These are phyloP conservation scores for Auricularia heimuer DNA, from an alignment of 768 basidiomycete species.

Conservation along the genomic window DNA sequence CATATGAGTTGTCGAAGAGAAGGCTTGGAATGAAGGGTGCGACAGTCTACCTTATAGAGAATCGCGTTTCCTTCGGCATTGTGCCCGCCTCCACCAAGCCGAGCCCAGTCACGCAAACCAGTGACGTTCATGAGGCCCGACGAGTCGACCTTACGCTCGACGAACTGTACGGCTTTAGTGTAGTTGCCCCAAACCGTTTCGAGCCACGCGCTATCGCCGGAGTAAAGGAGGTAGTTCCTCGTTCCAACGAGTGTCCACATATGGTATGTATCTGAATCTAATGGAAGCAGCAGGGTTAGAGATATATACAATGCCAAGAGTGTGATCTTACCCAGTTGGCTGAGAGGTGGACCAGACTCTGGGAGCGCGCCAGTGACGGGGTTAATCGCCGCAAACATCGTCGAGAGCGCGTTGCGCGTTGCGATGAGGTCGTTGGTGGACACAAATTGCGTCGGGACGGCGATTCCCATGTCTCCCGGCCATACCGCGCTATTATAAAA, in stretches of 20 bases:
- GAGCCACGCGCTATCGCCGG: constrained; percentile 45
- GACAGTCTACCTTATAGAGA: constrained; percentile 31
- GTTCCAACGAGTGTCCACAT: constrained; percentile 52
- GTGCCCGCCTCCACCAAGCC: constrained; percentile 44
- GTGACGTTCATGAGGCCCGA: constrained; percentile 45
- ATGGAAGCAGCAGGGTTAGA: background rate
- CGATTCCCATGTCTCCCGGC: constrained; percentile 46
- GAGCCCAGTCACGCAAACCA: constrained; percentile 48
- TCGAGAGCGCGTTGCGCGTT: constrained; percentile 25
- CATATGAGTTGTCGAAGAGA: background rate
- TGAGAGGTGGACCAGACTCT: background rate
- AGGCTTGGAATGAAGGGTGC: background rate
- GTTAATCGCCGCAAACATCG: background rate
- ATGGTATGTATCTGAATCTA: constrained; percentile 39
- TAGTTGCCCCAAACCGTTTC: constrained; percentile 29
- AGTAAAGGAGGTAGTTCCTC: constrained; percentile 47
- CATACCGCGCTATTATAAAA: background rate
- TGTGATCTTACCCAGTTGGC: too few species aligned
- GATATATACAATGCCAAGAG: too few species aligned
- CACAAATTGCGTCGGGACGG: constrained; percentile 51
- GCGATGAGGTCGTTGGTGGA: constrained; percentile 50
- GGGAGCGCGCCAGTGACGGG: constrained; percentile 32
- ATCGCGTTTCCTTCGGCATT: constrained; percentile 50
- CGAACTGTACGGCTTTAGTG: background rate
- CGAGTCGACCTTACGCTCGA: constrained; percentile 31